Evolutionary conservation across 352 stramenopile genomes (phyloP), one percentile per base, ranked within the genome.

Genomic region (Phytophthora nicotianae): DNA sequence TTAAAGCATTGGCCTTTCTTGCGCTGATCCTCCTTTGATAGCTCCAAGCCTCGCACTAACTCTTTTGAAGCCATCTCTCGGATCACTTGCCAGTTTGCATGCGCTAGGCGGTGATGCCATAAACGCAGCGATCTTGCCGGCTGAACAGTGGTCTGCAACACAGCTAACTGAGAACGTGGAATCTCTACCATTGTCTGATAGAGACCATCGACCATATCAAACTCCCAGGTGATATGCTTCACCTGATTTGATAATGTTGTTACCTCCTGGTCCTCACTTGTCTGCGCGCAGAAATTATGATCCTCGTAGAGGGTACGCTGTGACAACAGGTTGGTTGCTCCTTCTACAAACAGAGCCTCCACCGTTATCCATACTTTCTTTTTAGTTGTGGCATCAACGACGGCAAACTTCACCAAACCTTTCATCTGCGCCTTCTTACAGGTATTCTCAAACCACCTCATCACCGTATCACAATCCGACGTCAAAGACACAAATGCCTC

Each of bases 21-120:
- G 13, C 29, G 48, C 10, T 27, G 9, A 8, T 65, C 27, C 2
- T 45, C 16, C 6, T 35, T 7, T 1, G 37, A 40, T 10, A 46
- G 26, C 13, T 37, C 5, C 21, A 57, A 17, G 13, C 38, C 57
- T 21, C 4, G 42, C 23, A 53, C 38, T 0, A 58, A 11, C 14
- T 58, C 9, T 5, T 58, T 58, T 20, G 33, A n/a, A 11, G 27
- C 38, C 47, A 65, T 65, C 6, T 29, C 29, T n/a, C 46, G 27
- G 14, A 62, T 54, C 7, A 38, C 33, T 20, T 59, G 37, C 29
- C 27, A 58, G 23, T 65, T 65, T 29, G 40, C 48, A 33, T 58
- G 57, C 6, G 48, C 57, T 8, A 59, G 27, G 13, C 29, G 38
- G 11, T 41, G 13, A 32, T 59, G 47, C 48, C 48, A 59, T 13